Evolutionary conservation across 2,329 filamentous ascomycete species (phyloP), one percentile per base, ranked within the genome.

Genomic region (Tolypocladium ovalisporum): DNA sequence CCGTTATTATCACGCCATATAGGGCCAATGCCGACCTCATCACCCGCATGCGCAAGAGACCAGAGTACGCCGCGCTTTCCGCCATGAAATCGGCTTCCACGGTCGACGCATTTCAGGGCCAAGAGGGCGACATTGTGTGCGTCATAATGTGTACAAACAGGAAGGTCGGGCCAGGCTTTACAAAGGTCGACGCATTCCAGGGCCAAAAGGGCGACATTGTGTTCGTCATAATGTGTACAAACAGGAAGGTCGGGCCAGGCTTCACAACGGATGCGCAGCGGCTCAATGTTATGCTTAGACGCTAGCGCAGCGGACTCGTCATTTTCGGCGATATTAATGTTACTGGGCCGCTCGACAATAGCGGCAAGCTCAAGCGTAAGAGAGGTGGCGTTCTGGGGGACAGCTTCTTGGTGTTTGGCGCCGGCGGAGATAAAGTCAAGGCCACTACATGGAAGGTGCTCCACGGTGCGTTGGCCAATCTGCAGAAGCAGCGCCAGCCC

Each of bases 91-190:
- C 59, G 0, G 54, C 62, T 5, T 39, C 54, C 1, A 64, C 61
- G 0, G 56, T 66, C 24, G 61, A 66, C 47, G 59, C 59, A 1
- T 66, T 59, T 51, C 64, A 68, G 42, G 65, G 64, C 12, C 59
- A 57, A 24, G 63, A 68, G 53, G 56, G 34, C 2, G 61, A 65
- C 27, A 60, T 68, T 22, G 52, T 61, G 9, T 54, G 63, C 2
- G 58, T 63, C n/a, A 54, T 68, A n/a, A 60, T 66, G 27, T 59
- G 62, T 13, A 63, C 62, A 1, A 58, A 24, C 15, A 3, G 49
- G 32, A 32, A 13, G 10, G 12, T n/a, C 17, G 61, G 62, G 0
- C 57, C 60, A 2, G 61, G 63, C 3, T 65, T 63, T 57, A 62
- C 59, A 0, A 40, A 44, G 0, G 40, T n/a, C n/a, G n/a, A n/a